phyloP scores from a whole-genome alignment of 2,329 filamentous ascomycete genomes.

The Penicillium sp. region DNA sequence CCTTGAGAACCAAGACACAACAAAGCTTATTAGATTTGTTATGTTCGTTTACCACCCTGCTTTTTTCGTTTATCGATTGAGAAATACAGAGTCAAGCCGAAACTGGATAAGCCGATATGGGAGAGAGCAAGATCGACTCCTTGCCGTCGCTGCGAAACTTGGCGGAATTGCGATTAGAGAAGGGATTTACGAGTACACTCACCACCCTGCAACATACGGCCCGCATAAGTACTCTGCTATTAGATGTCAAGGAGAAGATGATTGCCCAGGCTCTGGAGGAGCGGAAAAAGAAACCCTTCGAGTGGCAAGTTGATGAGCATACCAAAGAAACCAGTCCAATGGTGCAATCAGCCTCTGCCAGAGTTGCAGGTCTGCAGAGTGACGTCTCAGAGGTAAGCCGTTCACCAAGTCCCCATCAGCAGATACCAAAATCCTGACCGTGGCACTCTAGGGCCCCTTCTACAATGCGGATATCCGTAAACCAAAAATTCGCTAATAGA shows the following conservation, averaged over 20 bases:
- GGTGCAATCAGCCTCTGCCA: neutral
- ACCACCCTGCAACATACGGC: neutral
- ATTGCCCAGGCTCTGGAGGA: neutral
- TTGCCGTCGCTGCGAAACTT: neutral
- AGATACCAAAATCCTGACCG: neutral
- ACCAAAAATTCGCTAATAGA: neutral
- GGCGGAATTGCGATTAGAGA: neutral
- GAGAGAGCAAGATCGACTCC: neutral
- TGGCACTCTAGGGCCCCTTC: neutral
- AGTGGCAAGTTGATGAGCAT: neutral
- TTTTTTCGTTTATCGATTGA: neutral
- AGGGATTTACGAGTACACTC: neutral
- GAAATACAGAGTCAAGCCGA: neutral
- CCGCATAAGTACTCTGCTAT: neutral
- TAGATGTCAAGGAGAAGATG: neutral
- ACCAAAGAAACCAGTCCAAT: neutral
- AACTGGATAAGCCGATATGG: neutral
- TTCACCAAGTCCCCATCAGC: neutral
- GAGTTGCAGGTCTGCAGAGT: neutral
- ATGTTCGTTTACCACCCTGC: neutral
- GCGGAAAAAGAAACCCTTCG: neutral
- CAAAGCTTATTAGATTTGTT: neutral
- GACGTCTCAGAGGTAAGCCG: neutral
- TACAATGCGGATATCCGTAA: neutral
- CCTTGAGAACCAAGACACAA: neutral